A percentile compares a stretch with the other conserved stretches of the same genome.
phyloP scores from a whole-genome alignment of 805 yeast species.

The Lipomyces yamadae region DNA sequence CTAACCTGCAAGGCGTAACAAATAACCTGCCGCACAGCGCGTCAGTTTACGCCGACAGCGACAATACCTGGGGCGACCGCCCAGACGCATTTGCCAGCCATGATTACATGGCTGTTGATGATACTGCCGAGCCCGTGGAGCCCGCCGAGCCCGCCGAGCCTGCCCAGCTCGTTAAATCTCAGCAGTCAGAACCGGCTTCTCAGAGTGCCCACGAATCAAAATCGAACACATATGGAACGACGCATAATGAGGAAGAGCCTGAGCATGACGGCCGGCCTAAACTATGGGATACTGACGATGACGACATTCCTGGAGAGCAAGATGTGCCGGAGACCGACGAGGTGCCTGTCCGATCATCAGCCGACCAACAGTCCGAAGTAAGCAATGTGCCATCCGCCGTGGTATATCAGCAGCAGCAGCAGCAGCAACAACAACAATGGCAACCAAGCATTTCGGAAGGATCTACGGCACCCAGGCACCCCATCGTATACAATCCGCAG shows the following conservation, averaged over 20 bases:
- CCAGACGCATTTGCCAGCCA: slow-evolving; percentile 7
- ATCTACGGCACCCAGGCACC: neutral
- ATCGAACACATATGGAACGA: neutral
- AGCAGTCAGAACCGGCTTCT: neutral
- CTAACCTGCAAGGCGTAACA: neutral
- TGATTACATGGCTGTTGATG: slow-evolving; percentile 10
- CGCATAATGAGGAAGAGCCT: neutral
- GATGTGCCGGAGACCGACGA: slow-evolving; percentile 12
- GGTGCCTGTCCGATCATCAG: neutral
- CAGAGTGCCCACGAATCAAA: neutral
- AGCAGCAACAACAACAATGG: neutral
- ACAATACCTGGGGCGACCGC: slow-evolving; percentile 28
- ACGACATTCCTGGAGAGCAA: slow-evolving; percentile 8
- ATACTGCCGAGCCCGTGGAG: neutral
- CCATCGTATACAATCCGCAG: slow-evolving; percentile 11
- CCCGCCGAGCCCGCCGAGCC: neutral
- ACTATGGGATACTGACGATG: slow-evolving; percentile 31
- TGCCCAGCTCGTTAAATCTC: neutral
- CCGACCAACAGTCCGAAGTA: neutral
- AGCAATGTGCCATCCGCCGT: neutral
- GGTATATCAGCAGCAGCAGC: neutral
- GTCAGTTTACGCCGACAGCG: slow-evolving; percentile 23
- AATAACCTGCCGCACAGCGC: slow-evolving; percentile 7
- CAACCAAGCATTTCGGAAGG: neutral
- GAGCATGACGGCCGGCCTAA: slow-evolving; percentile 29